Evolutionary conservation across 129 eudicot genomes (phyloP), one percentile per base, ranked within the genome.

Genomic region (Artemisia annua): DNA sequence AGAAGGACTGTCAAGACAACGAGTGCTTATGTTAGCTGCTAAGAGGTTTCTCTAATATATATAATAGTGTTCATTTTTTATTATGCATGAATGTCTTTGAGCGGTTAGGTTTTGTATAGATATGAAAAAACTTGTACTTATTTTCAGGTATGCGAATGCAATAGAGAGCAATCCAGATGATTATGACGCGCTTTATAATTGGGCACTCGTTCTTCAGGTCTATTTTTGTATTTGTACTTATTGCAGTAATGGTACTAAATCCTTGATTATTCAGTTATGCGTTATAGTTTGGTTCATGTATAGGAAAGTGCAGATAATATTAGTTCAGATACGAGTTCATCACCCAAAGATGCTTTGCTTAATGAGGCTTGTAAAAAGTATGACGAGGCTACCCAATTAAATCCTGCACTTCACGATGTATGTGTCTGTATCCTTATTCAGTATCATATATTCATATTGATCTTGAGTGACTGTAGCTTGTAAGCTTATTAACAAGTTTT

Each of bases 171-270:
- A 94, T 77, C 98, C 96, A 53, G 91, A 85, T 30, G 98, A 94
- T 77, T 87, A 84, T 73, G 98, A 94, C 83, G 97, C 97, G 39
- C 88, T 94, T 54, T 94, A 94, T 78, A 90, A 94, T 80, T 94
- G 98, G 98, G 98, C 98, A 18, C 77, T 94, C 35, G 97, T 94
- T 80, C 98, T 94, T 82, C 98, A 93, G 96, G 96, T 92, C 70
- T 72, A 63, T 56, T 64, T 22, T 39, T 39, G 35, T 51, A 28
- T 55, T 64, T 19, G 22, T 65, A 51, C 2, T 39, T 7, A 7
- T 18, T 20, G 12, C 19, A 35, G 26, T 32, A 43, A 35, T 54
- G 20, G 43, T 44, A 55, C 49, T 46, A 52, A 9, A 54, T 39
- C 7, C 16, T 12, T 0, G 56, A 49, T 26, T 73, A 49, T 24